phyloP scores from a whole-genome alignment of 2,329 filamentous ascomycete species.

The Cryphonectria radicalis region DNA sequence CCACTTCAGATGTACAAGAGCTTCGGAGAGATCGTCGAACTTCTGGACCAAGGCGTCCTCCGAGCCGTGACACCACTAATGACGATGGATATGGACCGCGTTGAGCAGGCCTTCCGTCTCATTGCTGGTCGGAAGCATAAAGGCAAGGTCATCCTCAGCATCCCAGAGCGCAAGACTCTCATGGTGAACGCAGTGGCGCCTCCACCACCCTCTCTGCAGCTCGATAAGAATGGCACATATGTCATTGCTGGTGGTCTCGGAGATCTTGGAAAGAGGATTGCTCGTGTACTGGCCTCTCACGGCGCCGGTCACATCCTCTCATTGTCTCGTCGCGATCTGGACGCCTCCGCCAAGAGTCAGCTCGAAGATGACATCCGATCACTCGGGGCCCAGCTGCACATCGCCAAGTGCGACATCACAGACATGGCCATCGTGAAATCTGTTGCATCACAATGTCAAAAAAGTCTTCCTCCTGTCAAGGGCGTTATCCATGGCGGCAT shows the following conservation, averaged over 20 bases:
- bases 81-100: constrained; percentile 40
- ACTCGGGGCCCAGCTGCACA: constrained; percentile 31
- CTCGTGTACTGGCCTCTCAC: constrained; percentile 34
- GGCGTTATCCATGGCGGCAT: constrained; percentile 50
- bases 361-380: constrained; percentile 28
- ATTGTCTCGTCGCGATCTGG: constrained; percentile 36
- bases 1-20: constrained; percentile 12
- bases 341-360: constrained; percentile 19
- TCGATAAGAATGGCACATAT: constrained; percentile 36
- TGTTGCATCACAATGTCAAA: constrained; percentile 19
- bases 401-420: constrained; percentile 42
- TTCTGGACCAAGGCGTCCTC: constrained; percentile 20
- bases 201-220: constrained; percentile 6
- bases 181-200: constrained; percentile 32
- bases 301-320: constrained; percentile 40
- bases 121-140: constrained; percentile 48
- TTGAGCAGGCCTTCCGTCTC: constrained; percentile 47
- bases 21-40: constrained; percentile 12
- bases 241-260: constrained; percentile 42
- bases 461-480: constrained; percentile 39
- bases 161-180: constrained; percentile 19
- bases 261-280: constrained; percentile 37
- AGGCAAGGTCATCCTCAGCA: constrained; percentile 43
- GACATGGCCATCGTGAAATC: constrained; percentile 34
- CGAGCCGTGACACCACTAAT: constrained; percentile 42